Percentiles rank a stretch among this genome's conserved stretches.
Evolutionary conservation across 345 rosid species (phyloP).

Genomic region (Theobroma cacao): DNA sequence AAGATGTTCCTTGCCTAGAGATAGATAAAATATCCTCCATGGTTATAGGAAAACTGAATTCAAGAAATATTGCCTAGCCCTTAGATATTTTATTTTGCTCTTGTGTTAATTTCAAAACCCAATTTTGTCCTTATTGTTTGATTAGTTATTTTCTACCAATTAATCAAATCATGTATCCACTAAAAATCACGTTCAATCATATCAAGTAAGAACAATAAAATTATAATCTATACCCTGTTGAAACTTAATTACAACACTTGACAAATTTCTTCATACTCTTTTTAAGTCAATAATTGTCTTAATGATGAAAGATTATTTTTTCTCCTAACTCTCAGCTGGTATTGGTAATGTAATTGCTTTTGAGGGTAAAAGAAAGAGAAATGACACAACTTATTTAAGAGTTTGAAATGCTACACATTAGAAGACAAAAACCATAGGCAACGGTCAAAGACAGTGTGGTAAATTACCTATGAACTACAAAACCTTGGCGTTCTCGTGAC

Average conservation of each 20-base stretch:
- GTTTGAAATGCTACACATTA: neutral
- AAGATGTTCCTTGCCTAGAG: neutral
- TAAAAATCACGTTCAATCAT: neutral
- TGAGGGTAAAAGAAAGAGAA: neutral
- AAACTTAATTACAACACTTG: neutral
- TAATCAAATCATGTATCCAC: neutral
- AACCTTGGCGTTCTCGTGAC: conserved; percentile 6
- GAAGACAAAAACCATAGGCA: neutral
- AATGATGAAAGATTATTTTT: neutral
- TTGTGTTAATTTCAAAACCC: neutral
- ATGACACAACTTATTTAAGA: neutral
- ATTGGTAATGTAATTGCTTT: neutral
- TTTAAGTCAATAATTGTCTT: neutral
- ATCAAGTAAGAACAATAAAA: neutral
- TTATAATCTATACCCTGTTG: too few relatives aligned
- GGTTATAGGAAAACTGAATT: neutral
- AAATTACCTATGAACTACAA: neutral
- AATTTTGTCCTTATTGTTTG: neutral
- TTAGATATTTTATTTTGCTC: neutral
- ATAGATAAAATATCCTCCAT: neutral
- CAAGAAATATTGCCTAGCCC: neutral
- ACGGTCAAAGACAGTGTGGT: neutral
- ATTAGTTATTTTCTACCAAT: neutral
- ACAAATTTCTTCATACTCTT: neutral
- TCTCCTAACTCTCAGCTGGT: neutral